Conservation (phyloP, 2,329 filamentous ascomycete species). For the Colletotrichum musae region DNA sequence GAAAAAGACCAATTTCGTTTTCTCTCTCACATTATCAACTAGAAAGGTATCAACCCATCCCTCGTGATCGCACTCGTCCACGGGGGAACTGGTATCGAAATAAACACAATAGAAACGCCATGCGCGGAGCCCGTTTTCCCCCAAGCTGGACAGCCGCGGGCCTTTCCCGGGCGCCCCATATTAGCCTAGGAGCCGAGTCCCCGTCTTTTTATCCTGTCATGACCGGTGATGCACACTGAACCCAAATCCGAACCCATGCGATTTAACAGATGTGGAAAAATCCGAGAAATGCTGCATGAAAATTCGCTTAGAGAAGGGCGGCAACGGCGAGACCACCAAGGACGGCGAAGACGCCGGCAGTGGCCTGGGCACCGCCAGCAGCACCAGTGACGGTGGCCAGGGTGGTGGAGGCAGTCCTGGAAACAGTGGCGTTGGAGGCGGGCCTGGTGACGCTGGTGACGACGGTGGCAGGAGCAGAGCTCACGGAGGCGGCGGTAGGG, state of each 20-base stretch:
- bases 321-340: conserved; percentile 42
- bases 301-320: conserved; percentile 36
- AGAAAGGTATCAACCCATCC: conserved; percentile 41
- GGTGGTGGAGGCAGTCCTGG: conserved; percentile 25
- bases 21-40: conserved; percentile 39
- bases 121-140: conserved; percentile 34
- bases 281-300: conserved; percentile 37
- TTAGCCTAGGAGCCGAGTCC: conserved; percentile 33
- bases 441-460: conserved; percentile 42
- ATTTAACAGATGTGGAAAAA: conserved; percentile 36
- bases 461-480: conserved; percentile 44
- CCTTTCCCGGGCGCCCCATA: not conserved
- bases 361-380: conserved; percentile 36
- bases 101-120: conserved; percentile 34
- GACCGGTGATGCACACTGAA: conserved; percentile 40
- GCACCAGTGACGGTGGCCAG: conserved; percentile 28
- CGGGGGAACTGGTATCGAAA: conserved; percentile 37
- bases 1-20: conserved; percentile 28
- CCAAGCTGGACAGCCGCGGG: conserved; percentile 13
- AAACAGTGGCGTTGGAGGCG: conserved; percentile 36
- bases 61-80: conserved; percentile 29
- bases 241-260: conserved; percentile 34
- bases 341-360: conserved; percentile 40
- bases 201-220: conserved; percentile 41
- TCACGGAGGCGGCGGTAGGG: conserved; percentile 39